Evolutionary conservation across 352 stramenopile species (phyloP), one percentile per base, ranked within the genome.

Genomic region (Globisporangium rhizosaccharum): DNA sequence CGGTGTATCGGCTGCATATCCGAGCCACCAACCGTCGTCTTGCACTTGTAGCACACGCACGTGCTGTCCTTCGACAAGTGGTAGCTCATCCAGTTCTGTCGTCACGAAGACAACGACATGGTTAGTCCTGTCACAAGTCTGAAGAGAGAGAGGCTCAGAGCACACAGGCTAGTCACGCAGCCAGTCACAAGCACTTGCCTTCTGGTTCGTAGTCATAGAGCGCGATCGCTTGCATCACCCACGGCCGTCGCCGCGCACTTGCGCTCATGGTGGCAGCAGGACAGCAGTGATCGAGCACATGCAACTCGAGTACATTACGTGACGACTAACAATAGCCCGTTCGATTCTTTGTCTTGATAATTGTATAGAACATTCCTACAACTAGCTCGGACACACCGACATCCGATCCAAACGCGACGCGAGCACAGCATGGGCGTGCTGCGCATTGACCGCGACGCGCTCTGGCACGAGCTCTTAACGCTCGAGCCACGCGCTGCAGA

Each of bases 401-500:
- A 39, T 39, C 33, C 33, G 33, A 39, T 39, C 33, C 33, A 39
- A 39, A 1, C 7, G 5, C 33, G 20, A 14, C 10, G 3, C 51
- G 33, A 39, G 48, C 1, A 28, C 12, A 55, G 9, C n/a, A 53
- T 53, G 56, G 26, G 18, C n/a, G 57, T 75, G 59, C 67, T 90
- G 65, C 62, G 71, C 37, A 80, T 90, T 52, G 78, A 88, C 54
- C 70, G 73, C 39, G 69, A 80, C 51, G 66, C 83, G 63, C 73
- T 90, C 18, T 88, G 76, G 78, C 69, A 75, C 17, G 87, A 87
- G 63, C 77, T 90, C 47, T 81, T 90, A 44, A 74, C 74, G 5
- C 87, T 90, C 51, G 77, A 85, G 55, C 63, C 44, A n/a, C 44
- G 62, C 48, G 47, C 72, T 36, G 48, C 23, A 9, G 59, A 26